phyloP scores from a whole-genome alignment of 2,329 filamentous ascomycete genomes.

The Penicillium sp. region DNA sequence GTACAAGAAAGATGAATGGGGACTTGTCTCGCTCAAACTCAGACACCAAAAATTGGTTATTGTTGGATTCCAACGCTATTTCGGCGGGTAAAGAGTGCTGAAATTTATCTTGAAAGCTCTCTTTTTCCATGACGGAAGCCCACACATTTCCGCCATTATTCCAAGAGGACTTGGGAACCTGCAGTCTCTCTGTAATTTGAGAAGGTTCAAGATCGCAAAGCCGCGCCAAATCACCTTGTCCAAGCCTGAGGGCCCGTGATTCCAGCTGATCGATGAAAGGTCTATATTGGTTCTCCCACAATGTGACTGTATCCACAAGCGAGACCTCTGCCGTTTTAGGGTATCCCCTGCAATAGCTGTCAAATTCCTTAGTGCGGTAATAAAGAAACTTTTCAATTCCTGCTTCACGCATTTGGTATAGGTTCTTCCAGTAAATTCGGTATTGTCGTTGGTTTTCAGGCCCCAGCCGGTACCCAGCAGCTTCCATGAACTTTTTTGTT shows the following conservation, averaged over 20 bases:
- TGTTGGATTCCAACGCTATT: constrained; percentile 1
- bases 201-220: constrained; percentile 8
- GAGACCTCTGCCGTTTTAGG: constrained; percentile 6
- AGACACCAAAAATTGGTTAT: not conserved
- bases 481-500: constrained; percentile 16
- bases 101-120: constrained; percentile 9
- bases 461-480: constrained; percentile 10
- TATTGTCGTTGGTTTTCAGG: constrained; percentile 13
- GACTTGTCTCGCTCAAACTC: constrained; percentile 14
- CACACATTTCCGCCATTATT: constrained; percentile 14
- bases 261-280: constrained; percentile 18
- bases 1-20: constrained; percentile 11
- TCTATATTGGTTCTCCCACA: constrained; percentile 15
- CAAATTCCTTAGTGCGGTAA: constrained; percentile 22
- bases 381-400: constrained; percentile 15
- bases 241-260: constrained; percentile 6
- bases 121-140: constrained; percentile 12
- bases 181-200: constrained; percentile 10
- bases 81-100: constrained; percentile 2
- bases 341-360: constrained; percentile 15
- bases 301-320: constrained; percentile 10
- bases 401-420: constrained; percentile 17
- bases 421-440: constrained; percentile 16
- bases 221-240: constrained; percentile 11
- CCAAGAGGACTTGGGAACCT: constrained; percentile 8